phyloP scores from a whole-genome alignment of 83 land plant species.

The Thuja plicata region DNA sequence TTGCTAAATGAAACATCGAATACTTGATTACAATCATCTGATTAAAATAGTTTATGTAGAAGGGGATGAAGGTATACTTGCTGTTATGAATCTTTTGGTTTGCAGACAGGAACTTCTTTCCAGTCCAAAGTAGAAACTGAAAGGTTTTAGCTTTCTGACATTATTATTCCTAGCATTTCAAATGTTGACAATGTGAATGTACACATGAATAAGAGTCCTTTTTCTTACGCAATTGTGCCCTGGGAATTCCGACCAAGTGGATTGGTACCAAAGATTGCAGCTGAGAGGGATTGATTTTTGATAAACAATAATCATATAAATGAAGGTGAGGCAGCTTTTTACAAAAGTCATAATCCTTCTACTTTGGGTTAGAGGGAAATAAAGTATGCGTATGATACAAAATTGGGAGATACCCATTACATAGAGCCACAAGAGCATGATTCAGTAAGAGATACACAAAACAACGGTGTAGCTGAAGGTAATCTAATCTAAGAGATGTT shows the following conservation, averaged over 20 bases:
- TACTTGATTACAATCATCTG: not conserved
- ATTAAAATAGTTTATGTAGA: not conserved
- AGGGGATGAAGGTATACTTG: not conserved
- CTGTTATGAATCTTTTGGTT: not conserved
- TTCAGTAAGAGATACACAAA: too few relatives aligned
- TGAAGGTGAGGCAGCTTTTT: too few relatives aligned
- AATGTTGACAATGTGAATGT: not conserved
- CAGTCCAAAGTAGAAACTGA: not conserved
- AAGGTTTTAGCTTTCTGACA: not conserved
- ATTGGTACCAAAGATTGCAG: not conserved
- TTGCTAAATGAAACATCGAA: not conserved
- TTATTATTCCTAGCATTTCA: not conserved
- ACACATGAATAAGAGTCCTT: not conserved
- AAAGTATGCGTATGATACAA: too few relatives aligned
- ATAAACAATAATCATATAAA: too few relatives aligned
- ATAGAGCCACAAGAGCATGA: too few relatives aligned
- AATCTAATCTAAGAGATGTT: too few relatives aligned
- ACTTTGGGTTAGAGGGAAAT: too few relatives aligned
- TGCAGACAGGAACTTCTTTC: not conserved
- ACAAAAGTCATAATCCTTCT: too few relatives aligned
- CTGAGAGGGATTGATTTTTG: not conserved
- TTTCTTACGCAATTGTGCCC: not conserved
- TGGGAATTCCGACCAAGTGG: not conserved
- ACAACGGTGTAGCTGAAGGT: too few relatives aligned
- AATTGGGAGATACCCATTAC: too few relatives aligned